phyloP scores from a whole-genome alignment of 257 asterid genomes.

The Solanum lycopersicoides region DNA sequence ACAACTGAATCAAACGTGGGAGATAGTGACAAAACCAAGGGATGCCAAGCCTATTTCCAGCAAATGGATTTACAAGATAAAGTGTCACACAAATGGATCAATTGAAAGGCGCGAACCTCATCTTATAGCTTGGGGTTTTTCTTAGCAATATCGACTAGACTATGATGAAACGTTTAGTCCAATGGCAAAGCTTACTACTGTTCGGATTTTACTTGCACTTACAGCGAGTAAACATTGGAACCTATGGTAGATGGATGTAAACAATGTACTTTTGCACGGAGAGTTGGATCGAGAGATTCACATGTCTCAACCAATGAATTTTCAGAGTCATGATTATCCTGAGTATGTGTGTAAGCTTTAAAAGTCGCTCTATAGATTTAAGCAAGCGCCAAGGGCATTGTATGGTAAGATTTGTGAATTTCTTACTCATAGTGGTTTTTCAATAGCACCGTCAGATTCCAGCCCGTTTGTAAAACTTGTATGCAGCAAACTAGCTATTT shows the following conservation, averaged over 20 bases:
- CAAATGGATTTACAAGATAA: no score
- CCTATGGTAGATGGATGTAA: background rate
- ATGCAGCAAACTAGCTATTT: background rate
- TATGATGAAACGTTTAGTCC: no score
- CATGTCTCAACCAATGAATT: background rate
- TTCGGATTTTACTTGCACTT: background rate
- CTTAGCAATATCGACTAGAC: no score
- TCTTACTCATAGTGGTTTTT: no score
- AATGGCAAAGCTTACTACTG: background rate
- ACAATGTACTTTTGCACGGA: background rate
- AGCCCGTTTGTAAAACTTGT: no score
- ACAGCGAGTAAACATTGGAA: background rate
- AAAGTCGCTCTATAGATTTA: background rate
- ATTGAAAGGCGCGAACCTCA: no score
- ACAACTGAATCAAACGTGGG: no score
- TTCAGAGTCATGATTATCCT: background rate
- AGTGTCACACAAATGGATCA: no score
- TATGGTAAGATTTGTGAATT: background rate
- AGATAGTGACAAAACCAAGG: no score
- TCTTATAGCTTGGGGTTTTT: no score
- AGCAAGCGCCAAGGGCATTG: background rate
- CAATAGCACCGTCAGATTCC: background rate
- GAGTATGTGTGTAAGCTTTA: background rate
- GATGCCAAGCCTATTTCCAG: no score
- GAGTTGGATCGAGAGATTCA: background rate